Evolutionary conservation across 2,329 filamentous ascomycete genomes (phyloP).

Genomic region (Fusarium coicis): DNA sequence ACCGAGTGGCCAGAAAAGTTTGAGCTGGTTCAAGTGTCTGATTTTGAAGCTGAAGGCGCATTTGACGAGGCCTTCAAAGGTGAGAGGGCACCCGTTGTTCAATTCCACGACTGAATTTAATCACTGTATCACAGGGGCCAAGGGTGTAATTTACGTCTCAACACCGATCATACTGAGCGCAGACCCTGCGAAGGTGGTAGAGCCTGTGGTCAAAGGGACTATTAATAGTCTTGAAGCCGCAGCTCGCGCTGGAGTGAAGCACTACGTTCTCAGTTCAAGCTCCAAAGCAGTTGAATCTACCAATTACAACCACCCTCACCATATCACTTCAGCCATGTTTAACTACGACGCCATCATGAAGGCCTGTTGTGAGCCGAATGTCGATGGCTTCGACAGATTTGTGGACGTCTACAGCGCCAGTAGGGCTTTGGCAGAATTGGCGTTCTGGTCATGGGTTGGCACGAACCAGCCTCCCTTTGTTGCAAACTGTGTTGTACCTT

Average conservation of each 20-base stretch:
- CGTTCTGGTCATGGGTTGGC: background rate
- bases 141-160: background rate
- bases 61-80: background rate
- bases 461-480: background rate
- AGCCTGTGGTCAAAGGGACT: background rate
- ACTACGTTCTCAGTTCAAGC: background rate
- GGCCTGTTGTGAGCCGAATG: background rate
- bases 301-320: background rate
- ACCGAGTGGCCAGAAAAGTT: background rate
- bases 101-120: background rate
- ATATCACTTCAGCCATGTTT: background rate
- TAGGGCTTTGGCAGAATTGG: background rate
- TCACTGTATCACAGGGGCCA: background rate
- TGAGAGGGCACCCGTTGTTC: too few species aligned
- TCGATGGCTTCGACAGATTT: background rate
- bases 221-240: background rate
- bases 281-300: background rate
- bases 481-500: background rate
- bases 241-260: background rate
- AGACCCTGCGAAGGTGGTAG: background rate
- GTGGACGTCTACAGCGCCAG: background rate
- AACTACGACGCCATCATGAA: background rate
- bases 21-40: background rate
- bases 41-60: background rate
- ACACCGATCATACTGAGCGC: background rate